Base-by-base conservation (phyloP, 2,329 filamentous ascomycete species). In the Ascosphaera pollenicola region DNA sequence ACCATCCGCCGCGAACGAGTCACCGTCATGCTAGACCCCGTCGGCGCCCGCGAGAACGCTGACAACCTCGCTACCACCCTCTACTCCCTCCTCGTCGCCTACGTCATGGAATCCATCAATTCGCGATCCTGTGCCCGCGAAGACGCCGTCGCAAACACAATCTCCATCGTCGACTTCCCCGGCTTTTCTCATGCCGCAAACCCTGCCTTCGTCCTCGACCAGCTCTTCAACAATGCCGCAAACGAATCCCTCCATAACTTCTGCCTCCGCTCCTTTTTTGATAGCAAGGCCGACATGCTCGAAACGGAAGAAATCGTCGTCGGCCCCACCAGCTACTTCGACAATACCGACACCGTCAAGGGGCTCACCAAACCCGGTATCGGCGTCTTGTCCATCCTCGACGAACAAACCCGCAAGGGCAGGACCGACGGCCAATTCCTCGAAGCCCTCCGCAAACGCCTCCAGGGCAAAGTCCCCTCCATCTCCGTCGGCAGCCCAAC, bases 11-110 rank as follows among this genome's bases (percentile, higher is more conserved):
- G 84, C 45, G 89, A 98, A 64, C 78, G 89, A 40, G 89, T 98
- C n/a, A 98, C 89, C 0, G 81, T 98, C 46, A 92, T 98, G 85
- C 70, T 98, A 26, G 89, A 98, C 52, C 82, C 87, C 5, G 75
- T 74, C 41, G 89, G 89, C 31, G 89, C 89, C 36, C 77, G 84
- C 38, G 77, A 74, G 31, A 94, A 94, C 48, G 89, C 89, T 13
- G 85, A 95, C 52, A 89, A 95, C 57, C 70, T 98, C 37, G 85
- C 89, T 3, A 72, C 87, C 39, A 94, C 87, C 0, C 64, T 98
- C 0, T 98, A 98, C 61, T 87, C 85, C 3, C 73, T 98, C 7
- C 66, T 98, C 5, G 87, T 95, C 11, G 84, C 87, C 13, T 94
- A 85, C 57, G 75, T 98, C 31, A 81, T 95, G 49, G 89, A 98